phyloP scores from a whole-genome alignment of 306 rosid genomes.

The Biancaea sappan region DNA sequence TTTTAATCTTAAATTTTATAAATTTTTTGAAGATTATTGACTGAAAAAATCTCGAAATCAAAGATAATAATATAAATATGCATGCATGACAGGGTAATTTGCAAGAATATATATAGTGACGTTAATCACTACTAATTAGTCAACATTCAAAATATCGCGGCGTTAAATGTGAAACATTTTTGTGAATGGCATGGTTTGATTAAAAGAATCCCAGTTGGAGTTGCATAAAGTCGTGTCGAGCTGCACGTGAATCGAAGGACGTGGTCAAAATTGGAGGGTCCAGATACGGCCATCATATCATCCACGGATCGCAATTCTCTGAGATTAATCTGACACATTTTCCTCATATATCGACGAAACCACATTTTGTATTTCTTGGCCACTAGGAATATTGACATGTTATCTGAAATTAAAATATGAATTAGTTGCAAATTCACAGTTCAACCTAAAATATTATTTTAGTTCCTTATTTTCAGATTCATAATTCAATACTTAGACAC shows the following conservation, averaged over 20 bases:
- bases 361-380: neutral
- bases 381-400: neutral
- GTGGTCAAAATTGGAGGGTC: conserved; percentile 6
- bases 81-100: neutral
- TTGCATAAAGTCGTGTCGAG: too few relatives aligned
- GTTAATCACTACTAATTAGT: neutral
- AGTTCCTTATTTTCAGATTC: too few relatives aligned
- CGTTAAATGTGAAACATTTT: neutral
- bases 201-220: neutral
- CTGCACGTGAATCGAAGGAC: neutral
- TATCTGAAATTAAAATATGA: neutral
- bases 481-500: too few relatives aligned
- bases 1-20: too few relatives aligned
- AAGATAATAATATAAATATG: too few relatives aligned
- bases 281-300: neutral
- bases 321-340: neutral
- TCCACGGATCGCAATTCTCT: neutral
- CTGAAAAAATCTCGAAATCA: too few relatives aligned
- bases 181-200: neutral
- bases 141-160: too few relatives aligned
- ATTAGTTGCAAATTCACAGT: neutral
- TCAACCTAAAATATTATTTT: neutral
- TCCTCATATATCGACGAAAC: neutral
- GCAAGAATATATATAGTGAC: neutral
- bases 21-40: too few relatives aligned